Evolutionary conservation across 495 filamentous ascomycete species (phyloP).

Genomic region (Friedmanniomyces simplex): DNA sequence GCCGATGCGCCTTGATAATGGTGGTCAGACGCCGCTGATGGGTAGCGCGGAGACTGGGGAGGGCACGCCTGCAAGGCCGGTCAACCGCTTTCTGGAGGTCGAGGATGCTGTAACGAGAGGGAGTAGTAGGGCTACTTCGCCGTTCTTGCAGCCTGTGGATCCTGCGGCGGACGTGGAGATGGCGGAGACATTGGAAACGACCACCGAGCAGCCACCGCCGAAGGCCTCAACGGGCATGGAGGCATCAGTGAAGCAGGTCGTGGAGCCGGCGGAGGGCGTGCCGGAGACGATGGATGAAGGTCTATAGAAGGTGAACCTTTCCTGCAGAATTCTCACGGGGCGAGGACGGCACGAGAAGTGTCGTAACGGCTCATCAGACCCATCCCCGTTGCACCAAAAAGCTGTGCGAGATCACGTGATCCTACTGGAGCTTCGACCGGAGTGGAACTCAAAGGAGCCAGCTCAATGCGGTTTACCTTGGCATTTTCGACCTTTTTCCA

Average conservation of each 20-base stretch:
- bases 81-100: slow-evolving; percentile 35
- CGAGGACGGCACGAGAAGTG: no score
- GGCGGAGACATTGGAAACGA: slow-evolving; percentile 30
- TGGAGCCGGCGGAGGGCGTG: slow-evolving; percentile 6
- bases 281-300: slow-evolving; percentile 59
- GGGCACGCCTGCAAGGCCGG: slow-evolving; percentile 31
- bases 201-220: slow-evolving; percentile 29
- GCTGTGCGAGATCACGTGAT: no score
- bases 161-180: slow-evolving; percentile 22
- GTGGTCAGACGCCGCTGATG: slow-evolving; percentile 39
- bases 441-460: no score
- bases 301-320: slow-evolving; percentile 47
- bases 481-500: no score
- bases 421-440: no score
- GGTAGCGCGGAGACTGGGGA: slow-evolving; percentile 33
- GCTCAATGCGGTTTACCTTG: no score
- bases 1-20: slow-evolving; percentile 19
- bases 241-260: slow-evolving; percentile 51
- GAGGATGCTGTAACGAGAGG: slow-evolving; percentile 5
- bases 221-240: slow-evolving; percentile 47
- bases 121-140: slow-evolving; percentile 10
- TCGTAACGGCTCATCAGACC: no score
- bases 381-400: no score
- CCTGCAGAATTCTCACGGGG: slow-evolving; percentile 39
- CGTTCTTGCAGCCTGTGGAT: not conserved